Evolutionary conservation across 139 green algal genomes (phyloP).

Genomic region (Closterium sp.): DNA sequence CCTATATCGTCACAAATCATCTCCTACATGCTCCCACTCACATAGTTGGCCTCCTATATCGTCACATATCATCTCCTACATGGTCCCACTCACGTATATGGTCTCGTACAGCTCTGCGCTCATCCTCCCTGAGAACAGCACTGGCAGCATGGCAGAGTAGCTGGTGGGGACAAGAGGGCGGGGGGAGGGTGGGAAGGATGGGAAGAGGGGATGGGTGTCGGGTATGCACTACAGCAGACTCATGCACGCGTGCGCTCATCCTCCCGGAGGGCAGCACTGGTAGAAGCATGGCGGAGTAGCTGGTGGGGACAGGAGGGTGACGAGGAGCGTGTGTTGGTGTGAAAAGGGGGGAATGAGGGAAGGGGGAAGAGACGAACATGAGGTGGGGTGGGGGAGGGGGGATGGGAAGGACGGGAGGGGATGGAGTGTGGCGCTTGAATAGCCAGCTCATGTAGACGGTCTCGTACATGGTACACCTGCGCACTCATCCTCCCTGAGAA

Average conservation of each 20-base stretch:
- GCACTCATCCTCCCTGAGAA: not conserved
- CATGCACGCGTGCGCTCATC: not conserved
- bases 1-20: no score
- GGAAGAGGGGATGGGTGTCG: no score
- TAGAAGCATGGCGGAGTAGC: slow-evolving; percentile 18
- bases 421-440: no score
- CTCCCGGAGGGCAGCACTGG: slow-evolving; percentile 12
- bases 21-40: no score
- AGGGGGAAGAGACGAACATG: not conserved
- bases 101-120: slow-evolving; percentile 10
- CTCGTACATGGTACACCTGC: no score
- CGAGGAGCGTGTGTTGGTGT: no score
- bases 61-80: not conserved
- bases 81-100: slow-evolving; percentile 24
- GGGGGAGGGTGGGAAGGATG: not conserved
- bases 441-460: no score
- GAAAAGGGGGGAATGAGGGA: no score
- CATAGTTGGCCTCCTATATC: no score
- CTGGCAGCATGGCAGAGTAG: slow-evolving; percentile 16
- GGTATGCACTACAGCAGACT: no score
- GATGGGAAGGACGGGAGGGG: not conserved
- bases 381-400: no score
- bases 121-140: slow-evolving; percentile 10
- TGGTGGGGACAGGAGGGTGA: not conserved
- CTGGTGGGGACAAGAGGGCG: not conserved